These are phyloP conservation scores for Curvularia hawaiiensis DNA, from an alignment of 2,329 filamentous ascomycete species.

Conservation along the genomic window DNA sequence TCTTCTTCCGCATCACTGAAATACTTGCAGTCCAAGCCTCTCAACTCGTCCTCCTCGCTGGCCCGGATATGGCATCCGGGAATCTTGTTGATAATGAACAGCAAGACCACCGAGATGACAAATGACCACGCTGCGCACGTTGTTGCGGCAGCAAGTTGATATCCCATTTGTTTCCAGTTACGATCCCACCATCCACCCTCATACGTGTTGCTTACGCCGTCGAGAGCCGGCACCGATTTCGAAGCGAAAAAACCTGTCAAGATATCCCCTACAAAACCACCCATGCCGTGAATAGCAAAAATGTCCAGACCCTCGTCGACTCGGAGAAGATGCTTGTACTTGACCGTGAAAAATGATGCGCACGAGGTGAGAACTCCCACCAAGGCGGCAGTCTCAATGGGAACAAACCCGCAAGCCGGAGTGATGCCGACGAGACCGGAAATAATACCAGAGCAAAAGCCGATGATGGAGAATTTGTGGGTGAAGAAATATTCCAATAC, in stretches of 20 bases:
- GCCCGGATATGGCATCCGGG: constrained; percentile 62
- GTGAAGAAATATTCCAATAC: constrained; percentile 58
- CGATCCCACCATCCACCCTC: constrained; percentile 58
- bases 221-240: constrained; percentile 55
- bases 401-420: constrained; percentile 61
- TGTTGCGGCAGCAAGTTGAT: constrained; percentile 62
- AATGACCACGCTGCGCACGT: constrained; percentile 63
- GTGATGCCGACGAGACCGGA: constrained; percentile 64
- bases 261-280: constrained; percentile 63
- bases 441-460: constrained; percentile 61
- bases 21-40: constrained; percentile 60
- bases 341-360: constrained; percentile 54
- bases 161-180: constrained; percentile 61
- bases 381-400: constrained; percentile 57
- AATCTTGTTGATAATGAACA: constrained; percentile 63
- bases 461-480: constrained; percentile 57
- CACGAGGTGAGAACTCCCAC: constrained; percentile 59
- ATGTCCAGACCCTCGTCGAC: constrained; percentile 66
- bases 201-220: constrained; percentile 55
- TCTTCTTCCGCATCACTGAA: constrained; percentile 46
- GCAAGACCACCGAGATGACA: constrained; percentile 56
- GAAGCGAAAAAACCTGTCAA: constrained; percentile 64
- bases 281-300: constrained; percentile 64
- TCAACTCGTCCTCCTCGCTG: constrained; percentile 60
- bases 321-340: constrained; percentile 56